A percentile compares a stretch with the other conserved stretches of the same genome.
Evolutionary conservation across 2,329 filamentous ascomycete genomes (phyloP).

Genomic region (Diaporthe ampelina): DNA sequence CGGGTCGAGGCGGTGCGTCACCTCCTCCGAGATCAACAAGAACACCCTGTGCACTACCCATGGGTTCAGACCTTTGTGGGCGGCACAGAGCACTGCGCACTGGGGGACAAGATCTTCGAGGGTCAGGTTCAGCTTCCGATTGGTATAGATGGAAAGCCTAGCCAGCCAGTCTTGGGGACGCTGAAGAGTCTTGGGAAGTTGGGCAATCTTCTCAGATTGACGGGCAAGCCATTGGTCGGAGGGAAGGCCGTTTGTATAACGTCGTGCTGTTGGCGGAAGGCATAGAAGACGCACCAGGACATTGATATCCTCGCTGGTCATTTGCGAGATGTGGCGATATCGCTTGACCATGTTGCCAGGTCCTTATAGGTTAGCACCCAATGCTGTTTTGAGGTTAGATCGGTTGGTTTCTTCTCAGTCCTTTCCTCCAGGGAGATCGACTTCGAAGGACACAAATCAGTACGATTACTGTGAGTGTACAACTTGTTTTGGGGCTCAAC

Average conservation of each 20-base stretch:
- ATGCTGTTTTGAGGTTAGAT: neutral
- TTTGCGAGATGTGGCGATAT: slow-evolving; percentile 45
- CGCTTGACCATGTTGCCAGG: slow-evolving; percentile 36
- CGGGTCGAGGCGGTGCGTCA: slow-evolving; percentile 50
- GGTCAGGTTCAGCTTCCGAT: slow-evolving; percentile 38
- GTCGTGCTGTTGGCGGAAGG: slow-evolving; percentile 51
- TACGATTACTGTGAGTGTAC: neutral
- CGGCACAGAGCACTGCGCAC: slow-evolving; percentile 44
- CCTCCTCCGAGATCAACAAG: slow-evolving; percentile 57
- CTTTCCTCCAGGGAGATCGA: neutral
- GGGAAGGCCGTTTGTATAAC: slow-evolving; percentile 47
- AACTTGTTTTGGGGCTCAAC: slow-evolving; percentile 4
- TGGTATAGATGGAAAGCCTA: slow-evolving; percentile 44
- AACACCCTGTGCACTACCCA: slow-evolving; percentile 55
- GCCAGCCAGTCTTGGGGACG: slow-evolving; percentile 52
- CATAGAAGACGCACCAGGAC: slow-evolving; percentile 54
- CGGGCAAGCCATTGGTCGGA: slow-evolving; percentile 53
- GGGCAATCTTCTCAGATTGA: slow-evolving; percentile 51
- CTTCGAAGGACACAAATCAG: neutral
- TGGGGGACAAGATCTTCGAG: slow-evolving; percentile 38
- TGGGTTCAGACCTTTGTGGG: slow-evolving; percentile 44
- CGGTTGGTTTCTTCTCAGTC: neutral
- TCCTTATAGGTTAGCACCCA: neutral
- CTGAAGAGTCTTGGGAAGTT: slow-evolving; percentile 48
- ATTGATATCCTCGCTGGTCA: slow-evolving; percentile 48